Base-by-base conservation (phyloP, 805 yeast species). In the Debaryomyces maramus region DNA sequence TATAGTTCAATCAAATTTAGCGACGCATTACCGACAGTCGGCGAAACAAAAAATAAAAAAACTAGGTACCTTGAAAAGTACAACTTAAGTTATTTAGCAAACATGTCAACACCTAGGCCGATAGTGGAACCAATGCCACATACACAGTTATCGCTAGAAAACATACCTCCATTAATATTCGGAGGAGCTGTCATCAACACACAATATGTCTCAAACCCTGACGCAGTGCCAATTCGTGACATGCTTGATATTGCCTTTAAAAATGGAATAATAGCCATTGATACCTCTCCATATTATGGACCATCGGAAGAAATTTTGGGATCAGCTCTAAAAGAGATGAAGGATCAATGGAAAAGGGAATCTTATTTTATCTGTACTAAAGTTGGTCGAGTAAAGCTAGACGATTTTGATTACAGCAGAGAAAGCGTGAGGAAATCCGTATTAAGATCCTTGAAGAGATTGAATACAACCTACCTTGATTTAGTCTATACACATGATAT, bases 271-370 rank as follows among this genome's bases (percentile, higher is more conserved):
- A 75, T 72, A 33, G 93, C 95, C 1, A 70, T 90, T 26, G 97
- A 90, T 56, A 88, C 97, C 0, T 86, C 97, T 0, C 97, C 97
- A 3, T 89, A 87, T 63, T 90, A 90, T 57, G 97, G 97, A 0
- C 88, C 88, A 0, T 85, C 95, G 4, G 98, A 90, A 55, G 70
- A 63, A 14, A 47, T 90, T 10, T 56, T 87, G 5, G 97, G 98
- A 1, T 45, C 70, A 11, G 91, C 89, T 0, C 63, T 90, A 47
- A 26, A 26, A 20, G 28, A 51, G 14, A 36, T 62, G 23, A 27
- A 23, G 18, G 34, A 39, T 28, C 58, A 61, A 17, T 60, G 71
- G 51, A 71, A 80, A 0, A 72, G 98, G 43, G 82, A 81, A 4
- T 55, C 69, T 14, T 85, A 85, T 58, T 81, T 73, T 50, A 70